Conservation (phyloP, 371 early-diverging fungal genomes). For the Rhizopus delemar region DNA sequence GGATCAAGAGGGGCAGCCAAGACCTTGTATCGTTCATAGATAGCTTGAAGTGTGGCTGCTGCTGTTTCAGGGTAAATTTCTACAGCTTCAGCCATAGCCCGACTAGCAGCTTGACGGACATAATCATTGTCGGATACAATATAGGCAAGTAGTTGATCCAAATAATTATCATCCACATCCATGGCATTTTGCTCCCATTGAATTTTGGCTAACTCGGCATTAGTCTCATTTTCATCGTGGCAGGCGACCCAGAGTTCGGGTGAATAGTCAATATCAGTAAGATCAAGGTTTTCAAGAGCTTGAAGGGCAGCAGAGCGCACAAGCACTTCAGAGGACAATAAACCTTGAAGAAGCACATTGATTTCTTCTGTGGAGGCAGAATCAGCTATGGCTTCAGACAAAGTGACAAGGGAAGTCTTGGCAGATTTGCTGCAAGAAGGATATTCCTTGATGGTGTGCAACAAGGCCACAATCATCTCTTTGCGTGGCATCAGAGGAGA, state of each 20-base stretch:
- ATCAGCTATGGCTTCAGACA: slow-evolving; percentile 74
- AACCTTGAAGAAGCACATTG: slow-evolving; percentile 69
- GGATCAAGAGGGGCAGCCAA: slow-evolving; percentile 80
- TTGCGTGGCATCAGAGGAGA: slow-evolving; percentile 67
- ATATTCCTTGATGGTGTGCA: slow-evolving; percentile 71
- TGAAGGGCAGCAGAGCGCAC: slow-evolving; percentile 81
- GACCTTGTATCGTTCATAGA: slow-evolving; percentile 60
- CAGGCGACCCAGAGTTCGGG: slow-evolving; percentile 67
- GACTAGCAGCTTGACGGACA: slow-evolving; percentile 72
- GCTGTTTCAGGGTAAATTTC: slow-evolving; percentile 55
- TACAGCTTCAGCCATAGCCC: slow-evolving; percentile 69
- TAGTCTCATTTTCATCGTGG: slow-evolving; percentile 70
- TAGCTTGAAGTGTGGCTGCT: slow-evolving; percentile 45
- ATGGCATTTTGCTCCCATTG: slow-evolving; percentile 82
- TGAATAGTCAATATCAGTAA: slow-evolving; percentile 68
- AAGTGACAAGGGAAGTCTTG: slow-evolving; percentile 59
- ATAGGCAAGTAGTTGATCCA: slow-evolving; percentile 56
- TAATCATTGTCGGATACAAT: slow-evolving; percentile 57
- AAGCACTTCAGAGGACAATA: slow-evolving; percentile 70
- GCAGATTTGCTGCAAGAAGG: slow-evolving; percentile 65
- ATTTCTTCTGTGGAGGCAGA: slow-evolving; percentile 55
- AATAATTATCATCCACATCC: slow-evolving; percentile 58
- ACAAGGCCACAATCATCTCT: slow-evolving; percentile 70
- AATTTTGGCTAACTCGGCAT: slow-evolving; percentile 67
- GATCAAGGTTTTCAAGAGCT: slow-evolving; percentile 69